Evolutionary conservation across 768 basidiomycete species (phyloP).

Genomic region (Mycena galopus): DNA sequence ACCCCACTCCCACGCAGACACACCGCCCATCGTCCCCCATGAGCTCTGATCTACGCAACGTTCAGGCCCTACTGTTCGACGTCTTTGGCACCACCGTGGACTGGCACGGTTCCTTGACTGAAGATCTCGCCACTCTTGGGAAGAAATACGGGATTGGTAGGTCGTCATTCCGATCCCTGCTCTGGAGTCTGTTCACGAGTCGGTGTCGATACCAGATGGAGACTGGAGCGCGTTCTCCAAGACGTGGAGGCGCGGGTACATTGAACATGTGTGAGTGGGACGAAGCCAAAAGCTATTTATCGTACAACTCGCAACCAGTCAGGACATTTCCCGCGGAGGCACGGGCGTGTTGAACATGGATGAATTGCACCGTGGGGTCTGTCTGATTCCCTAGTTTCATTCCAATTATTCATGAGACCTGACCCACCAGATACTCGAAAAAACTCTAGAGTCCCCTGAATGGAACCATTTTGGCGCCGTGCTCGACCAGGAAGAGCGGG

Average conservation of each 20-base stretch:
- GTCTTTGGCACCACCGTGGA: constrained; percentile 66
- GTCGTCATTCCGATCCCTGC: constrained; percentile 7
- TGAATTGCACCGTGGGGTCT: constrained; percentile 65
- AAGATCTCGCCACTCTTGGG: constrained; percentile 47
- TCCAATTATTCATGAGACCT: background rate
- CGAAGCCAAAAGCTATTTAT: too few species aligned
- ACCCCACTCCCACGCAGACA: too few species aligned
- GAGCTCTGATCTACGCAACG: constrained; percentile 27
- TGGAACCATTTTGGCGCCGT: constrained; percentile 63
- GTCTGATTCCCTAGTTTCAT: background rate
- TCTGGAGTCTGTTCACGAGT: background rate
- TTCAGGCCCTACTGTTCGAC: constrained; percentile 63
- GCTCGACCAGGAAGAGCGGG: constrained; percentile 61
- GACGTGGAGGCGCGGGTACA: constrained; percentile 70
- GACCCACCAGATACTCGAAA: constrained; percentile 63
- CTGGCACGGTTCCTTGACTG: constrained; percentile 52
- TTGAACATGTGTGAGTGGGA: constrained; percentile 56
- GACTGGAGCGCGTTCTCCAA: constrained; percentile 63
- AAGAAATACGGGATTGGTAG: constrained; percentile 45
- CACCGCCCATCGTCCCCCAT: too few species aligned
- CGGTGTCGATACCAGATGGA: constrained; percentile 38
- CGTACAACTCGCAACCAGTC: constrained; percentile 43
- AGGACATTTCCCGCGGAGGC: constrained; percentile 57
- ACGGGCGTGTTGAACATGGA: constrained; percentile 66
- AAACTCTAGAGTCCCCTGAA: constrained; percentile 61